Percentiles rank a stretch among this genome's conserved stretches.
These are phyloP conservation scores for Salvia miltiorrhiza DNA, from an alignment of 257 asterid genomes.

Conservation along the genomic window DNA sequence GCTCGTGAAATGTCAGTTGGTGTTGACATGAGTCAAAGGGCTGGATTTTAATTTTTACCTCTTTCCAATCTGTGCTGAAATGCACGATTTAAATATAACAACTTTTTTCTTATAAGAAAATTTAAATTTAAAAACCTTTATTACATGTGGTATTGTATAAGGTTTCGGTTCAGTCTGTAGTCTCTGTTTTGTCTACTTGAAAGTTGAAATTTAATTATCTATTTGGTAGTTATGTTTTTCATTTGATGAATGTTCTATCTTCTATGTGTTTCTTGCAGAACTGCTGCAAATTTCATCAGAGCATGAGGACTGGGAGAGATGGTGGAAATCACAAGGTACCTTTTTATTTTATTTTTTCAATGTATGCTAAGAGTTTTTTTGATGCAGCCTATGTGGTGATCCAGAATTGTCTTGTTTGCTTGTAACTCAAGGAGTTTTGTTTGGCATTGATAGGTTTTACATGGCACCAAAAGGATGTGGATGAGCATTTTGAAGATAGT, in stretches of 20 bases:
- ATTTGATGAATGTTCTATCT: conserved; percentile 8
- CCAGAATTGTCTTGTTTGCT: not conserved
- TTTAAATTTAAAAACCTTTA: not conserved
- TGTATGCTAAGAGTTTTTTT: not conserved
- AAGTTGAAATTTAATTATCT: not conserved
- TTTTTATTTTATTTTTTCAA: not conserved
- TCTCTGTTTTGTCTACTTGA: not conserved
- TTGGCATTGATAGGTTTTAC: conserved; percentile 41
- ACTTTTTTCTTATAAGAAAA: not conserved
- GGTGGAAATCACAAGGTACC: conserved; percentile 67
- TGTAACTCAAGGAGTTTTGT: conserved; percentile 14
- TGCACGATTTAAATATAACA: conserved; percentile 3
- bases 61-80: not conserved
- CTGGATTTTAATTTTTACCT: not conserved
- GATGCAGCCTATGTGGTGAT: conserved; percentile 9
- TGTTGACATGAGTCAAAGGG: not conserved
- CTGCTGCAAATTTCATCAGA: conserved; percentile 60
- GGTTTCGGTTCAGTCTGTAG: not conserved
- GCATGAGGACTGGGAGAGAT: conserved; percentile 63
- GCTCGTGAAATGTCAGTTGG: conserved; percentile 13
- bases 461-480: conserved; percentile 36
- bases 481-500: conserved; percentile 38
- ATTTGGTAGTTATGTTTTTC: not conserved
- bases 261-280: conserved; percentile 45
- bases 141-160: not conserved